A percentile compares a stretch with the other conserved stretches of the same genome.
Evolutionary conservation across 371 early-diverging fungal genomes (phyloP).

Genomic region (Umbelopsis sp.): DNA sequence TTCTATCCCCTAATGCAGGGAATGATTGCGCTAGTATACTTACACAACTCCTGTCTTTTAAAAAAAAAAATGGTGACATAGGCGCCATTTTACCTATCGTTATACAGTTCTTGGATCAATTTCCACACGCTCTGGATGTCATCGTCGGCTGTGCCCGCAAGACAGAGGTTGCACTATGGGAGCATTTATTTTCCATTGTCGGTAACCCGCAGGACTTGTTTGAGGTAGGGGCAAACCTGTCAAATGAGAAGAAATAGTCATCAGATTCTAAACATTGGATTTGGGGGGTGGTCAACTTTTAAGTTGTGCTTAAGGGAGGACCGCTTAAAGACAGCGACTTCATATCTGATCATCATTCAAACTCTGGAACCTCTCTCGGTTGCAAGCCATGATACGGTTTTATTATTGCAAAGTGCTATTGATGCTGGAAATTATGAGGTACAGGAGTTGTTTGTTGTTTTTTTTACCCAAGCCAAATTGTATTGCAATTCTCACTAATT

Average conservation of each 20-base stretch:
- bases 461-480: conserved; percentile 5
- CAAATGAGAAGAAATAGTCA: neutral
- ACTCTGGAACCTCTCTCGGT: conserved; percentile 75
- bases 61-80: conserved; percentile 19
- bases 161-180: conserved; percentile 90
- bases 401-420: conserved; percentile 74
- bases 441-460: neutral
- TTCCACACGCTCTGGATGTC: conserved; percentile 76
- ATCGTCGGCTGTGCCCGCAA: conserved; percentile 91
- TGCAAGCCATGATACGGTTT: conserved; percentile 56
- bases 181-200: conserved; percentile 78
- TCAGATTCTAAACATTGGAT: too few species aligned
- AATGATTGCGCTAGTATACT: neutral
- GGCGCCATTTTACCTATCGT: conserved; percentile 71
- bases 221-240: conserved; percentile 52
- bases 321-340: conserved; percentile 80
- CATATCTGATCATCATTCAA: conserved; percentile 84
- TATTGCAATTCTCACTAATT: neutral
- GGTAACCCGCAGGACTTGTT: conserved; percentile 82
- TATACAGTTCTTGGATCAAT: conserved; percentile 73
- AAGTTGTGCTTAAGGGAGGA: conserved; percentile 72
- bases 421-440: conserved; percentile 80
- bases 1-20: conserved; percentile 5
- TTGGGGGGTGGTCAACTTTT: neutral
- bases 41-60: neutral